These are phyloP conservation scores for Termitomyces sp. DNA, from an alignment of 768 basidiomycete genomes.

Conservation along the genomic window DNA sequence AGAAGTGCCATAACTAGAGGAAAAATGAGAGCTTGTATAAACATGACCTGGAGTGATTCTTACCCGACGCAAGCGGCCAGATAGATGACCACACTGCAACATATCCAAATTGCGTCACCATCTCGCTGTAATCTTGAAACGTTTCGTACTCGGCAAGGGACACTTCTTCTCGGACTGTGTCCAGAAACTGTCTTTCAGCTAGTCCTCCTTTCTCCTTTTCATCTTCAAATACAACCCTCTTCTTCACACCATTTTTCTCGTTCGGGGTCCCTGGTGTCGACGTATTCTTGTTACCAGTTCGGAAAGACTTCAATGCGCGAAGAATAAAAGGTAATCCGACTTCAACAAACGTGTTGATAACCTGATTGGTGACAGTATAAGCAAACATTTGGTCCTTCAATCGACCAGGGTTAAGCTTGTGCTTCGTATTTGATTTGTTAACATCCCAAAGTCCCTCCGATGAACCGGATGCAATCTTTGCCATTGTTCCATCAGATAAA, in stretches of 20 bases:
- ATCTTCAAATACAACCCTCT: constrained; percentile 70
- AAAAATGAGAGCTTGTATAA: neutral
- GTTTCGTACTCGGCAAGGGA: constrained; percentile 76
- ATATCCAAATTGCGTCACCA: constrained; percentile 95
- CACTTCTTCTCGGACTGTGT: constrained; percentile 71
- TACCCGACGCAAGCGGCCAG: constrained; percentile 86
- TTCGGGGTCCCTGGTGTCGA: constrained; percentile 11
- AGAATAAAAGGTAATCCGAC: constrained; percentile 76
- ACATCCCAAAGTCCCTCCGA: constrained; percentile 43
- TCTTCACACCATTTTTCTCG: constrained; percentile 37
- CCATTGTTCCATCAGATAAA: constrained; percentile 11
- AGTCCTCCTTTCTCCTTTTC: constrained; percentile 50
- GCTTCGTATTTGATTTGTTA: constrained; percentile 42
- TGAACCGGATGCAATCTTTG: constrained; percentile 11
- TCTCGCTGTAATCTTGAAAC: constrained; percentile 91
- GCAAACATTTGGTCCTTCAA: constrained; percentile 93
- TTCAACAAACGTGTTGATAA: constrained; percentile 71
- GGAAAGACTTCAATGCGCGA: constrained; percentile 49
- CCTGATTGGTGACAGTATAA: constrained; percentile 86
- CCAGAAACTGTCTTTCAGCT: constrained; percentile 77
- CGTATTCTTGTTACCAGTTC: constrained; percentile 35
- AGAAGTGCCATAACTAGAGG: constrained; percentile 68
- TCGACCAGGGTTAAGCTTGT: constrained; percentile 62
- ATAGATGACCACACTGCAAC: constrained; percentile 89
- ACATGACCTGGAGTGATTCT: constrained; percentile 14